Percentiles rank a stretch among this genome's conserved stretches.
Conservation (phyloP, 2,329 filamentous ascomycete genomes). For the Fusarium caatingaense region DNA sequence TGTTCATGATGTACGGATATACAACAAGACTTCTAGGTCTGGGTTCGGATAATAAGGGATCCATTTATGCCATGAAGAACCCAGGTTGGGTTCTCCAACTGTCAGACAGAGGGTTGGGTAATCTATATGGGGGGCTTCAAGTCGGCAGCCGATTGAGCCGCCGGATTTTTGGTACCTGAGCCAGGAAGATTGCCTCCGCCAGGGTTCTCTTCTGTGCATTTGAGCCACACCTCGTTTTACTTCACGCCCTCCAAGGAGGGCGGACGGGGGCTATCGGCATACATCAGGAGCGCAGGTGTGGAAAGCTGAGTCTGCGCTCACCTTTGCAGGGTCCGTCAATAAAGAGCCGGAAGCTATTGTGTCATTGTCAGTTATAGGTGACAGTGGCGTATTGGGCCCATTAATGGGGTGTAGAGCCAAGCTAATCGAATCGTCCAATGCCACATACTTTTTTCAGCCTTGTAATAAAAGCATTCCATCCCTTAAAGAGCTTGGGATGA, state of each 20-base stretch:
- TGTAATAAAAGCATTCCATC: constrained; percentile 38
- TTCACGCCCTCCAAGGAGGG: constrained; percentile 33
- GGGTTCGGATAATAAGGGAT: constrained; percentile 16
- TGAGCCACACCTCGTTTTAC: constrained; percentile 36
- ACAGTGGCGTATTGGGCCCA: constrained; percentile 42
- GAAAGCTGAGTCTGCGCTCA: constrained; percentile 30
- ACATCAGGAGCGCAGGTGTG: constrained; percentile 30
- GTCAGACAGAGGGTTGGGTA: constrained; percentile 31
- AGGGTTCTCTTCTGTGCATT: constrained; percentile 28
- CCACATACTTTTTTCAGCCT: constrained; percentile 42
- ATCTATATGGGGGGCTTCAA: constrained; percentile 36
- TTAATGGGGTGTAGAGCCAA: constrained; percentile 32
- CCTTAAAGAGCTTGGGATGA: constrained; percentile 19
- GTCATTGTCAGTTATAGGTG: constrained; percentile 39
- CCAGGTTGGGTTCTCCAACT: constrained; percentile 22
- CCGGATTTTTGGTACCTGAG: constrained; percentile 38
- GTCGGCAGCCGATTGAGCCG: constrained; percentile 40
- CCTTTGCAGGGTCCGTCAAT: constrained; percentile 24
- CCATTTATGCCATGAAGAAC: constrained; percentile 35
- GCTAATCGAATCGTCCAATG: constrained; percentile 38
- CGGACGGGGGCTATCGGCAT: constrained; percentile 32
- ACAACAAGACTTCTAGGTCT: constrained; percentile 27
- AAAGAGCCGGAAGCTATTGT: constrained; percentile 39
- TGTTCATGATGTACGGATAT: constrained; percentile 34
- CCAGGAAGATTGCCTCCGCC: constrained; percentile 33